Base-by-base conservation (phyloP, 768 basidiomycete species). In the Brasilioporus rufonigricans region DNA sequence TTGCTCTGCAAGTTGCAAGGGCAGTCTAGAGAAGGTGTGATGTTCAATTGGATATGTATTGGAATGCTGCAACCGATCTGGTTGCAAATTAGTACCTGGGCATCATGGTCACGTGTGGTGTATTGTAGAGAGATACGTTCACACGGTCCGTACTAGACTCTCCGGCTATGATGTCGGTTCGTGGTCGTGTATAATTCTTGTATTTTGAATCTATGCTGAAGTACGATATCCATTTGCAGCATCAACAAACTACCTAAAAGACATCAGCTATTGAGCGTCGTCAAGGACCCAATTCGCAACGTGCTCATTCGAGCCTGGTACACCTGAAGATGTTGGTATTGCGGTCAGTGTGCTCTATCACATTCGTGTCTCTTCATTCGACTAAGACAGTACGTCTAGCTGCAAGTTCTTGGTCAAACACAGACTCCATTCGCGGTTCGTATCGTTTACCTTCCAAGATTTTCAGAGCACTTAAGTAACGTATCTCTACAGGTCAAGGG, bases 401-500 rank as follows among this genome's bases (percentile, higher is more conserved):
- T 56, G 4, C 50, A 26, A 53, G 52, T 58, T 26, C n/a, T 60
- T 76, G 81, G 81, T 76, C 29, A 80, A 79, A 21, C 47, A 71
- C 3, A 71, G 76, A 52, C 66, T 43, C 44, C 72, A 39, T 68
- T 68, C 18, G 66, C n/a, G n/a, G n/a, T n/a, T n/a, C n/a, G n/a
- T n/a, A n/a, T n/a, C n/a, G n/a, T n/a, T n/a, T n/a, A n/a, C 62
- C 75, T 18, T 43, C 10, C 18, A 4, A 32, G 1, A 26, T 31
- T 1, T 21, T 13, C 8, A 19, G 1, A 31, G 9, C 7, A 3
- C 2, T 33, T 26, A 3, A 24, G n/a, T n/a, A n/a, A n/a, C n/a
- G n/a, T 13, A n/a, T 29, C 11, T 24, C 12, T 26, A 39, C 7
- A 84, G 84, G 74, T 86, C 29, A 86, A 84, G 65, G 78, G 83